Evolutionary conservation across 2,329 filamentous ascomycete species (phyloP).

Genomic region (Xylaria digitata): DNA sequence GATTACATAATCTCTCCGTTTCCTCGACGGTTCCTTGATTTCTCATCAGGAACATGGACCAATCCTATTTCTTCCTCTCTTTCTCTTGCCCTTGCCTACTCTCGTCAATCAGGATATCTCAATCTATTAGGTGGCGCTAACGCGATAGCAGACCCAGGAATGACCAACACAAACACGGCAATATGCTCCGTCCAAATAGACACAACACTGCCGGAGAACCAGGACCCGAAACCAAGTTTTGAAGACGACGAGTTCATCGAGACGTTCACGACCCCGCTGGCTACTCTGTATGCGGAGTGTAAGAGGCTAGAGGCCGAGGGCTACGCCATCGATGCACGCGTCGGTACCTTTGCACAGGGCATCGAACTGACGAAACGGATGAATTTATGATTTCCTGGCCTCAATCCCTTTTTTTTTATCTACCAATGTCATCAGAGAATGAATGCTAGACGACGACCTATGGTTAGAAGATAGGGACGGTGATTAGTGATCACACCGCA

Average conservation of each 20-base stretch:
- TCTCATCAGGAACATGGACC: not conserved
- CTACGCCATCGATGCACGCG: slow-evolving; percentile 81
- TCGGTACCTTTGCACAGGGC: slow-evolving; percentile 82
- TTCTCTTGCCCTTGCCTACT: not conserved
- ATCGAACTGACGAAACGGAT: slow-evolving; percentile 76
- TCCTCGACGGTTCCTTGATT: not conserved
- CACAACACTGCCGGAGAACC: slow-evolving; percentile 74
- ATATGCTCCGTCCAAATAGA: slow-evolving; percentile 81
- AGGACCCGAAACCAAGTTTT: slow-evolving; percentile 73
- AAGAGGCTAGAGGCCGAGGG: slow-evolving; percentile 75
- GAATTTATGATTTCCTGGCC: slow-evolving; percentile 43
- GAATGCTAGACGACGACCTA: not conserved
- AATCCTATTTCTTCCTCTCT: not conserved
- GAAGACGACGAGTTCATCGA: slow-evolving; percentile 88
- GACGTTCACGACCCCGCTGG: slow-evolving; percentile 75
- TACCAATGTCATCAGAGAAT: no score
- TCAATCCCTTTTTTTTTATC: no score
- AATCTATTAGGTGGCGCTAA: slow-evolving; percentile 1
- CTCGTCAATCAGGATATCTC: not conserved
- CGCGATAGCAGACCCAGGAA: slow-evolving; percentile 23
- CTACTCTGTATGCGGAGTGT: slow-evolving; percentile 72
- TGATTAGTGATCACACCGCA: slow-evolving; percentile 22
- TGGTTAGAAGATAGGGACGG: not conserved
- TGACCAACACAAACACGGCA: slow-evolving; percentile 62
- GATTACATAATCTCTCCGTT: not conserved